Base-by-base conservation (phyloP, 1,284 basidiomycete genomes). In the Ceratobasidium sp. region DNA sequence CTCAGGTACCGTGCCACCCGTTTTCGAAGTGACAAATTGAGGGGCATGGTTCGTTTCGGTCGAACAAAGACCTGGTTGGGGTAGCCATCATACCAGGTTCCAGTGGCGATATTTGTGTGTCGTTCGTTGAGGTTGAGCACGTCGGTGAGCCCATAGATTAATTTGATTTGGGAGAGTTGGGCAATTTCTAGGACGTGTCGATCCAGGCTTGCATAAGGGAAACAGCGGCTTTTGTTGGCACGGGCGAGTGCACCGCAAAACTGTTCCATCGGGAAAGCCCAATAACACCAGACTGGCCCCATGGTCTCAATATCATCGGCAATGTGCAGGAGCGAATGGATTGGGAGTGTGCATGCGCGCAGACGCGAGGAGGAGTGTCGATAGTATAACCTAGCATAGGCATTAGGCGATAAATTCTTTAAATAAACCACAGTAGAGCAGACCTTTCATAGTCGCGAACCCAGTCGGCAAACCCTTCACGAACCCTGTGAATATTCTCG, bases 251-350 rank as follows among this genome's bases (percentile, higher is more conserved):
- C 50, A 23, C 76, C 78, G 23, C 71, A 60, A 55, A 55, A 75
- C 7, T 70, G 52, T 50, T 78, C 77, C 77, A 78, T 73, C 4
- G 69, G 46, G 35, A 78, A 78, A 6, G 69, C 60, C 77, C 77
- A 78, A 23, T 71, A 78, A 10, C 33, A 54, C 68, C 77, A 73
- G 12, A 78, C 52, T 1, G 70, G 77, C 3, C 77, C 77, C 59
- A 66, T 62, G 1, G 18, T n/a, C 35, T 35, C 35, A 35, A 78
- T 78, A 30, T 67, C 60, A 20, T 78, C 77, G 12, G 77, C 69
- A 10, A 78, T 50, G 35, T 78, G 77, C 10, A 78, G 77, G 1
- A 78, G 48, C 6, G 64, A 20, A 33, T 78, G 77, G 27, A 78
- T 18, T 1, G 70, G 70, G 38, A 50, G 57, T 20, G 77, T 69